Evolutionary conservation across 1,284 basidiomycete species (phyloP), one percentile per base, ranked within the genome.

Genomic region (Tilletia walkeri): DNA sequence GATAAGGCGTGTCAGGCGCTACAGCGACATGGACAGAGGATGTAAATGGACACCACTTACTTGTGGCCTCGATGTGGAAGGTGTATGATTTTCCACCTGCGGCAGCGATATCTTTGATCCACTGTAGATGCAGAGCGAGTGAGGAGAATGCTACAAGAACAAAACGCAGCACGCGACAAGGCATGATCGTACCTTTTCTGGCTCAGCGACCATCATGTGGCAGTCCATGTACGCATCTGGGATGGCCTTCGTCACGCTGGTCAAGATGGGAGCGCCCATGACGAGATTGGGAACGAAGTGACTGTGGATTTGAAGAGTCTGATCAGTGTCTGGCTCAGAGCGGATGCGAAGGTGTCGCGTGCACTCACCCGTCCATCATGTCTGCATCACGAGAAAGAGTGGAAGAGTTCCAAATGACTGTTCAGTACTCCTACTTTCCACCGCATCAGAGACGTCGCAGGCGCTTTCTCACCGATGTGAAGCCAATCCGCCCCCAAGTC

Each of bases 151-250:
- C 24, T 41, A 50, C 30, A 41, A 61, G 34, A 10, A n/a, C 34
- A 47, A 4, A 18, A 48, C 20, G 49, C 69, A 30, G 24, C 24
- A 30, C 1, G 24, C 24, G 24, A 30, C 24, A 30, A 30, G 24
- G 34, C 49, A 47, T n/a, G 14, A 7, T 76, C 85, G 45, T 79
- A 92, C 94, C 87, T 91, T 90, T 79, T 92, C 91, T 2, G 96
- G 96, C 73, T 98, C 88, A 0, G 94, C 86, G 18, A 99, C 96
- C 96, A 99, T 99, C 96, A 99, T 99, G 86, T 99, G 96, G 85
- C 95, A 98, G 85, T 99, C 96, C 95, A 99, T 99, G 86, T 95
- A 99, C 77, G 97, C 95, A 70, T 90, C 91, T 4, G 95, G 94
- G 24, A 98, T 88, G 63, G 90, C 89, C 85, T 95, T 94, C 69